A percentile compares a stretch with the other conserved stretches of the same genome.
Conservation (phyloP, 1,284 basidiomycete species). For the Tilletia walkeri region DNA sequence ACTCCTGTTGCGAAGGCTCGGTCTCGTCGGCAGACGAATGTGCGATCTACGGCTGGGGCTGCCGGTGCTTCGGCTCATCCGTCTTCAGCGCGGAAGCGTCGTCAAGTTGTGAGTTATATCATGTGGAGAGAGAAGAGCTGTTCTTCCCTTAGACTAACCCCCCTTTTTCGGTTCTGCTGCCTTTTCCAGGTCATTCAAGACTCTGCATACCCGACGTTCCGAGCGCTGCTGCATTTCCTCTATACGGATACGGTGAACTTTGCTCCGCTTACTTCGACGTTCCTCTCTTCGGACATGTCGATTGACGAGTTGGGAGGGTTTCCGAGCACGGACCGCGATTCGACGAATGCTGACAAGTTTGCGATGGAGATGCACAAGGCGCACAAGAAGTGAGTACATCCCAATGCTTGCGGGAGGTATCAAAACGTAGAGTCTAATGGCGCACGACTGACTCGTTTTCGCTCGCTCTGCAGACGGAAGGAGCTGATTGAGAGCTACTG, state of each 20-base stretch:
- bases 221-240: slow-evolving; percentile 77
- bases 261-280: slow-evolving; percentile 72
- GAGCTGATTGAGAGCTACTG: slow-evolving; percentile 36
- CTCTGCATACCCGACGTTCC: slow-evolving; percentile 77
- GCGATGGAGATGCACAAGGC: slow-evolving; percentile 26
- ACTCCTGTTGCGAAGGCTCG: slow-evolving; percentile 5
- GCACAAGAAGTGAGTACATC: slow-evolving; percentile 22
- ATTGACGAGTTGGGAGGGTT: slow-evolving; percentile 17
- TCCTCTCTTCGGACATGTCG: slow-evolving; percentile 44
- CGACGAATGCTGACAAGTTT: slow-evolving; percentile 19
- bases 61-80: neutral
- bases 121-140: neutral
- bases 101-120: slow-evolving; percentile 23
- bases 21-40: neutral
- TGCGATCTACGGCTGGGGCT: neutral
- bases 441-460: no score
- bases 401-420: no score
- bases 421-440: no score
- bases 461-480: slow-evolving; percentile 26
- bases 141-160: neutral
- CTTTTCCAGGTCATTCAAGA: slow-evolving; percentile 61
- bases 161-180: neutral
- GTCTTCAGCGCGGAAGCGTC: slow-evolving; percentile 17
- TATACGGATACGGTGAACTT: slow-evolving; percentile 82
- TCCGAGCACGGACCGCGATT: slow-evolving; percentile 6